phyloP scores from a whole-genome alignment of 2,329 filamentous ascomycete genomes.

The Pseudocercospora ulei region DNA sequence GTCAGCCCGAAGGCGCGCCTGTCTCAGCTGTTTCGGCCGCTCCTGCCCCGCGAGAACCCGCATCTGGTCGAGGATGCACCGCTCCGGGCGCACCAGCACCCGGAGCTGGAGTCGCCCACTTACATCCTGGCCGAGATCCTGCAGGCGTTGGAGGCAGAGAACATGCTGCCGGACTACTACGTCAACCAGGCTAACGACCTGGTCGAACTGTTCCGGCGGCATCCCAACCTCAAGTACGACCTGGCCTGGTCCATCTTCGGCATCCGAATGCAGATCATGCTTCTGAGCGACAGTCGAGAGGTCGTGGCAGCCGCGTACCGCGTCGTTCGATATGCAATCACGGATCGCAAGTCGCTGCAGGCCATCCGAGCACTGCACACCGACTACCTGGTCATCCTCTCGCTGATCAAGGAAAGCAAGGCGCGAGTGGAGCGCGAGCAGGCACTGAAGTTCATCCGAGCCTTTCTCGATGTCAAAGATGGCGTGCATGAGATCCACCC shows the following conservation, averaged over 20 bases:
- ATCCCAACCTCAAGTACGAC: conserved; percentile 92
- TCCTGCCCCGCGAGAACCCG: conserved; percentile 4
- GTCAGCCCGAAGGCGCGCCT: conserved; percentile 41
- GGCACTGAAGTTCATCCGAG: conserved; percentile 88
- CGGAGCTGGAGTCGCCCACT: conserved; percentile 73
- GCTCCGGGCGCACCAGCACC: conserved; percentile 54
- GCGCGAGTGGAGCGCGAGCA: conserved; percentile 96
- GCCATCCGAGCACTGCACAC: conserved; percentile 82
- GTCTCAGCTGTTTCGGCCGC: conserved; percentile 47
- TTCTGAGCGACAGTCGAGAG: conserved; percentile 88
- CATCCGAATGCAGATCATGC: conserved; percentile 85
- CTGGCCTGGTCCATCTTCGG: conserved; percentile 94
- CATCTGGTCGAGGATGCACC: conserved; percentile 43
- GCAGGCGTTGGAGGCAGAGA: conserved; percentile 77
- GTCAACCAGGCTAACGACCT: conserved; percentile 83
- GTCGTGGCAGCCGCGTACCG: conserved; percentile 91
- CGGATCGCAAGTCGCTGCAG: conserved; percentile 77
- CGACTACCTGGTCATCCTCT: conserved; percentile 83
- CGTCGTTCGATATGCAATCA: conserved; percentile 87
- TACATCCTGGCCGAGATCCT: conserved; percentile 83
- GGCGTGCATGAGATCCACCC: conserved; percentile 80
- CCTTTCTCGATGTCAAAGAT: conserved; percentile 90
- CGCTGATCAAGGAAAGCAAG: conserved; percentile 88
- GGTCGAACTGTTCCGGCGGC: conserved; percentile 90
- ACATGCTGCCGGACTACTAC: conserved; percentile 88